Evolutionary conservation across 78 protist species (phyloP).

Genomic region (Polysphondylium violaceum): DNA sequence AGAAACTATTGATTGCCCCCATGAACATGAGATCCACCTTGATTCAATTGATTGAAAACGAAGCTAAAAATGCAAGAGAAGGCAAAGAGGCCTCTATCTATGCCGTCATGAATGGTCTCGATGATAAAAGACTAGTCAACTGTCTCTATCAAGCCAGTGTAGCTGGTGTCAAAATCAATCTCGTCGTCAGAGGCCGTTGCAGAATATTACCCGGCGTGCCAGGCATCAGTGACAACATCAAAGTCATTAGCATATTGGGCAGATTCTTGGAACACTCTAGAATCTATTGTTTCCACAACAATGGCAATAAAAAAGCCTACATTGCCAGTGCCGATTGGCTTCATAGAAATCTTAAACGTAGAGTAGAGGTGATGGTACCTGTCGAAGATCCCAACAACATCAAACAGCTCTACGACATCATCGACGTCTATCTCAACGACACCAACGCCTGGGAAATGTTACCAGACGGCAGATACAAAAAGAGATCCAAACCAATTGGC

Average conservation of each 20-base stretch:
- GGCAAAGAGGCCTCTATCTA: conserved; percentile 72
- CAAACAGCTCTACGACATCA: conserved; percentile 34
- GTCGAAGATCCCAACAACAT: conserved; percentile 56
- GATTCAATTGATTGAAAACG: conserved; percentile 64
- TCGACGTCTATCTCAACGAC: conserved; percentile 51
- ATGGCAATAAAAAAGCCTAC: conserved; percentile 44
- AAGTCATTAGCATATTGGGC: conserved; percentile 49
- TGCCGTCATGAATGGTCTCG: conserved; percentile 72
- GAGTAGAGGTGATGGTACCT: conserved; percentile 73
- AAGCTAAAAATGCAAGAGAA: conserved; percentile 48
- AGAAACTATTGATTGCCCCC: conserved; percentile 73
- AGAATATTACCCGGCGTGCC: conserved; percentile 68
- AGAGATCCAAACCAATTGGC: conserved; percentile 17
- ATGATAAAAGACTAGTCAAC: conserved; percentile 56
- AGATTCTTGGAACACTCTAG: conserved; percentile 71
- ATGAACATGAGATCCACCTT: conserved; percentile 75
- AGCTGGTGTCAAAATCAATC: conserved; percentile 66
- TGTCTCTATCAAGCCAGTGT: conserved; percentile 63
- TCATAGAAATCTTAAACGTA: conserved; percentile 52
- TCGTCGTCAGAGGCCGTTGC: conserved; percentile 73
- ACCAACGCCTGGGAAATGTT: conserved; percentile 76
- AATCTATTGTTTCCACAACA: conserved; percentile 70
- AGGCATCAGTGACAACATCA: conserved; percentile 44
- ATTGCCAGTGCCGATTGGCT: conserved; percentile 77
- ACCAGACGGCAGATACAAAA: conserved; percentile 73